Conservation (phyloP, 768 basidiomycete genomes). For the Boletus tylopilopsis region DNA sequence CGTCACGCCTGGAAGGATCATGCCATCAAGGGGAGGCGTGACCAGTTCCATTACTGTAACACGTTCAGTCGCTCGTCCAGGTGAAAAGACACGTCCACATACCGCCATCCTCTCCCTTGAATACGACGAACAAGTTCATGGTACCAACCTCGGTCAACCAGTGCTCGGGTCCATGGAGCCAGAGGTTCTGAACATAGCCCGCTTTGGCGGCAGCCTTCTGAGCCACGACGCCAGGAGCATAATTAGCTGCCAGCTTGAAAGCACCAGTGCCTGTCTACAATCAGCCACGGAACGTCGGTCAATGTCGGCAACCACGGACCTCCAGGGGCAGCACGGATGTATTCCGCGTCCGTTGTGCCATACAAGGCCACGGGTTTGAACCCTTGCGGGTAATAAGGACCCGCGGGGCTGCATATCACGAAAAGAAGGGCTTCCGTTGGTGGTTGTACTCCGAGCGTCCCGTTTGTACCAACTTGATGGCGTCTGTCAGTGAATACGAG, state of each 20-base stretch:
- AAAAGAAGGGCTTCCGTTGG: slow-evolving; percentile 67
- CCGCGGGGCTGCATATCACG: slow-evolving; percentile 59
- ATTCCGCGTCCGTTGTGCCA: slow-evolving; percentile 63
- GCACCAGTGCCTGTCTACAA: slow-evolving; percentile 65
- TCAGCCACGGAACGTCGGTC: slow-evolving; percentile 5
- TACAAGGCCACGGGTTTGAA: slow-evolving; percentile 91
- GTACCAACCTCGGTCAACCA: slow-evolving; percentile 71
- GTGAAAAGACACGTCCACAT: slow-evolving; percentile 13
- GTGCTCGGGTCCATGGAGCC: slow-evolving; percentile 71
- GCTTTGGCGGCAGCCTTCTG: slow-evolving; percentile 71
- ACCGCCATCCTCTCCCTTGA: slow-evolving; percentile 69
- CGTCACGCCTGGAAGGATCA: slow-evolving; percentile 68
- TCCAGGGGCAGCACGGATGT: slow-evolving; percentile 81
- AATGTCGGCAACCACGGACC: slow-evolving; percentile 38
- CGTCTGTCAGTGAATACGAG: slow-evolving; percentile 3
- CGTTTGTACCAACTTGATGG: slow-evolving; percentile 63
- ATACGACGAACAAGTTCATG: slow-evolving; percentile 88
- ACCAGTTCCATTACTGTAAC: slow-evolving; percentile 50
- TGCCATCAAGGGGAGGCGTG: slow-evolving; percentile 62
- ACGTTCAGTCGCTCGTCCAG: background rate
- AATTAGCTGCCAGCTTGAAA: slow-evolving; percentile 85
- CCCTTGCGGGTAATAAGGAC: slow-evolving; percentile 81
- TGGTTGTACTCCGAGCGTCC: slow-evolving; percentile 47
- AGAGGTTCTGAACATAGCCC: slow-evolving; percentile 87
- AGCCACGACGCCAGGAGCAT: slow-evolving; percentile 83